These are phyloP conservation scores for Solanum clarkiae DNA, from an alignment of 257 asterid species.

Conservation along the genomic window DNA sequence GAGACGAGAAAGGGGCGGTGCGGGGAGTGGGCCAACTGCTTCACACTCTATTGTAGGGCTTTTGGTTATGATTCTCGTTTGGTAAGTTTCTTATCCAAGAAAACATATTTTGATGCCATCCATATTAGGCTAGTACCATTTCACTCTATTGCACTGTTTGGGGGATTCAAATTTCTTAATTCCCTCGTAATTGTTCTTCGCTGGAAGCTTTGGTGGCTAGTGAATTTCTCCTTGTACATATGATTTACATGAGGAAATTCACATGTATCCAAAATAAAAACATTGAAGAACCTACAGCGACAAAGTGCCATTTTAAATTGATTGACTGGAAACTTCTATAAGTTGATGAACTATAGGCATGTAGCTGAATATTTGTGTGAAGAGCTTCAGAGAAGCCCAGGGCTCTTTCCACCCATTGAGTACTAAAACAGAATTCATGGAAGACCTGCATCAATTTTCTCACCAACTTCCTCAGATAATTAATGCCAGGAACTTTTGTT, in stretches of 20 bases:
- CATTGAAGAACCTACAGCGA: not conserved
- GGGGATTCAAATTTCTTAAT: not conserved
- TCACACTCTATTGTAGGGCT: slow-evolving; percentile 88
- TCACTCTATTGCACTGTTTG: not conserved
- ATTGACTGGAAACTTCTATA: not conserved
- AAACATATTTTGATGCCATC: not conserved
- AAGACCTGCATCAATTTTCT: not conserved
- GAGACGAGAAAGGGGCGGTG: slow-evolving; percentile 94
- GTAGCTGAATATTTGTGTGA: not conserved
- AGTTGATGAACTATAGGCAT: not conserved
- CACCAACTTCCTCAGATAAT: not conserved
- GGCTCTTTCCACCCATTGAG: not conserved
- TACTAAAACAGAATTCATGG: not conserved
- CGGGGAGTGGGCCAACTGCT: slow-evolving; percentile 99
- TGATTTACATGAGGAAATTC: not conserved
- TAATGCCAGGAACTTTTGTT: not conserved
- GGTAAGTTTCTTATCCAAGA: slow-evolving; percentile 34
- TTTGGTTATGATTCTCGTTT: slow-evolving; percentile 85
- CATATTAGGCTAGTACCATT: not conserved
- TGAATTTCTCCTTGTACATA: not conserved
- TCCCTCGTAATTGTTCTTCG: not conserved
- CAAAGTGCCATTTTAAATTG: not conserved
- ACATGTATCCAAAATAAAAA: not conserved
- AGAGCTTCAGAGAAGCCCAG: not conserved
- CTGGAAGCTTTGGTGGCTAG: not conserved